Base-by-base conservation (phyloP, 257 asterid species). In the Orobanche coerulescens region DNA sequence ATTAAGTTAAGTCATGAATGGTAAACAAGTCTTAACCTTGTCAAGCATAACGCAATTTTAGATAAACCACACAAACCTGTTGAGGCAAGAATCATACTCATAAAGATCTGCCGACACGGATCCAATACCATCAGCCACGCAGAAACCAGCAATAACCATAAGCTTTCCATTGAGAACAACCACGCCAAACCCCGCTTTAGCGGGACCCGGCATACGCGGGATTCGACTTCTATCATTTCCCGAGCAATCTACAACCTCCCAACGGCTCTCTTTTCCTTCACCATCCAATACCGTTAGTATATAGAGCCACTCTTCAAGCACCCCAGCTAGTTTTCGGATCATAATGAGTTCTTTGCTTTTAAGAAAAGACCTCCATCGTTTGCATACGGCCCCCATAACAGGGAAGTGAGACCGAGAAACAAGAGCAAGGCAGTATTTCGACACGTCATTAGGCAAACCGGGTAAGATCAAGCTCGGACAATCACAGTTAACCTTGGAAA, bases 291-390 rank as follows among this genome's bases (percentile, higher is more conserved):
- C 52, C 5, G 92, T 85, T 48, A 85, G 74, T 56, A 88, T 66
- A 73, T 83, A 91, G 55, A 91, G 86, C 96, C 95, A 88, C 66
- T 91, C 98, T 78, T 85, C 95, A 4, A 84, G 82, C 74, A 66
- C 23, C 39, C 96, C 96, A 58, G 92, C 95, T 58, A 88, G 75
- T 70, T 74, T 79, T 10, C 98, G 73, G 3, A 91, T 79, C 18
- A 78, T 72, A 30, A 76, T 67, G 36, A 91, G 81, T 72, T 91
- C 98, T 62, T 79, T 78, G 75, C 90, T 88, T 66, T 36, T 68
- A 57, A 91, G 77, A 68, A 83, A 78, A 2, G 89, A 76, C 65
- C 96, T 83, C 97, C 97, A 91, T 18, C 62, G 59, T 74, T 77
- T 91, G 72, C 79, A 80, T 23, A 88, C 97, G 33, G 79, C 84